Evolutionary conservation across 2,329 filamentous ascomycete genomes (phyloP), one percentile per base, ranked within the genome.

Genomic region (Botrytis cinerea): DNA sequence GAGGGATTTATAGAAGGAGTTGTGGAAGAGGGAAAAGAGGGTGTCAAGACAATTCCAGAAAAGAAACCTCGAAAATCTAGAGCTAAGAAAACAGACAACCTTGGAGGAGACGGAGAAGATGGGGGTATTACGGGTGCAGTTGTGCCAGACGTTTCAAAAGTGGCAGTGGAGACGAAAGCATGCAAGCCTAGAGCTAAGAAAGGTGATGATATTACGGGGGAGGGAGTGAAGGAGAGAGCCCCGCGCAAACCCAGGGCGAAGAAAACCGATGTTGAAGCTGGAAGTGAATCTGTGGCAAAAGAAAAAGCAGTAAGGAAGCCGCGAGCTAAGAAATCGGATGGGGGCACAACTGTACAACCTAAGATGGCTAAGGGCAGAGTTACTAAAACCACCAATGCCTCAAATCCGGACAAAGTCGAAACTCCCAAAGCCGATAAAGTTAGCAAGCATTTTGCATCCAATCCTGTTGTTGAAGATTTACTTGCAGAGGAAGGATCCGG

Each of bases 301-400:
- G 66, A 35, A 51, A 60, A 61, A 35, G 45, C 70, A 35, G 46
- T 38, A 45, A 74, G 73, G 51, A 78, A 78, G 45, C 68, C 75
- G 8, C 73, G 77, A 45, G 59, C 74, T 7, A 80, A 80, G 68
- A 79, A 78, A 54, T 51, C 57, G 22, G 73, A 76, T 12, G 46
- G 32, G 0, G 76, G 77, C 60, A 77, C 74, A 0, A 77, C 77
- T 60, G 76, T 75, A 35, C 82, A 84, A 62, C 78, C 79, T 0
- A 82, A 79, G 54, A 63, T 83, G 4, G 70, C 76, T 5, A 81
- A 80, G 66, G 80, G 76, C 2, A 81, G 79, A 72, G 80, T 83
- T 6, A 82, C 80, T 2, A 84, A 83, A 63, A 66, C 76, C 12
- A 78, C 79, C 51, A 68, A 74, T 10, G 64, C 77, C 18, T 69